Evolutionary conservation across 2,329 filamentous ascomycete genomes (phyloP).

Genomic region (Pyrenochaeta sp.): DNA sequence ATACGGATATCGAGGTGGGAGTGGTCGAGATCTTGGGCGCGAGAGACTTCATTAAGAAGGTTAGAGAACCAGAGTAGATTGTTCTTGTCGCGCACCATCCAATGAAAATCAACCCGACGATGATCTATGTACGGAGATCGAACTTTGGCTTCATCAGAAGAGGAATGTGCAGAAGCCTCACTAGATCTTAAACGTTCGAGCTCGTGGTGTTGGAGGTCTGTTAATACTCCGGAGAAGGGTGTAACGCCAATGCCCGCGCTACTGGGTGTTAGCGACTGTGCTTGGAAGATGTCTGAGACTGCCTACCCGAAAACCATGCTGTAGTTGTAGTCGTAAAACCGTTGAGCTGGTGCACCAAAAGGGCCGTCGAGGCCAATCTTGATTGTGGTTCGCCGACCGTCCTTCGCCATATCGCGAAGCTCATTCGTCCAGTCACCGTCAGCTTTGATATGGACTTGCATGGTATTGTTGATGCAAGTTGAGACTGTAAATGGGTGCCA

Average conservation of each 20-base stretch:
- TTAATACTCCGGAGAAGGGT: constrained; percentile 65
- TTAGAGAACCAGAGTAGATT: constrained; percentile 66
- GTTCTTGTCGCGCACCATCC: constrained; percentile 67
- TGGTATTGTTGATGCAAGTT: constrained; percentile 60
- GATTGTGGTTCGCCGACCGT: constrained; percentile 50
- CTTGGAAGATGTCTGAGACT: background rate
- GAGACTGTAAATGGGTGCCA: constrained; percentile 70
- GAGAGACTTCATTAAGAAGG: constrained; percentile 58
- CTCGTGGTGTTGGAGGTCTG: constrained; percentile 60
- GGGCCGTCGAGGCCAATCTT: constrained; percentile 65
- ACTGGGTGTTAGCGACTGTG: background rate
- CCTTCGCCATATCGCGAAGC: constrained; percentile 55
- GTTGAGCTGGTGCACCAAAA: constrained; percentile 66
- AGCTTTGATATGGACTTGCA: constrained; percentile 67
- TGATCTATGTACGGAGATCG: constrained; percentile 48
- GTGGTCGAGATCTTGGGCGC: constrained; percentile 46
- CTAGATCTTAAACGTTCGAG: constrained; percentile 42
- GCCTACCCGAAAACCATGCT: constrained; percentile 60
- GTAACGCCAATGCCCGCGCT: constrained; percentile 66
- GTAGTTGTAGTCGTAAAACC: constrained; percentile 67
- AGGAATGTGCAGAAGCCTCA: constrained; percentile 18
- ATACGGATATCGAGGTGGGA: constrained; percentile 62
- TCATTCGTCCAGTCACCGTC: constrained; percentile 65
- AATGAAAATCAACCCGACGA: constrained; percentile 67
- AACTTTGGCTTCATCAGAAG: constrained; percentile 11